These are phyloP conservation scores for Tolypocladium endophyticum DNA, from an alignment of 2,329 filamentous ascomycete genomes.

Conservation along the genomic window DNA sequence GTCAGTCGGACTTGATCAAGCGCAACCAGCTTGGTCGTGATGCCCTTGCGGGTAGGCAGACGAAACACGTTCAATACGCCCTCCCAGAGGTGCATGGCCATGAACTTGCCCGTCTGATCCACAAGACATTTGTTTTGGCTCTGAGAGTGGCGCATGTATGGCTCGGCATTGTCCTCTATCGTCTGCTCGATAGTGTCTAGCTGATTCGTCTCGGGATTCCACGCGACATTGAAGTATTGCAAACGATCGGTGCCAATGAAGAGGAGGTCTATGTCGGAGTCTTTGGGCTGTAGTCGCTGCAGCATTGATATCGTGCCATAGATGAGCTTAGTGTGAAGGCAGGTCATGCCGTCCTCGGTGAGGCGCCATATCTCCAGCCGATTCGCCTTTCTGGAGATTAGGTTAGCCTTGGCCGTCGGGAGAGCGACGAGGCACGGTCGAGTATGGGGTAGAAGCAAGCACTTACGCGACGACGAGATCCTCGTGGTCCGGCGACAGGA, in stretches of 20 bases:
- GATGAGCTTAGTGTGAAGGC: slow-evolving; percentile 59
- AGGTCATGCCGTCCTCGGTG: slow-evolving; percentile 50
- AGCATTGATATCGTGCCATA: slow-evolving; percentile 84
- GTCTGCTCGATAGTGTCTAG: slow-evolving; percentile 41
- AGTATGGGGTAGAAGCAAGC: background rate
- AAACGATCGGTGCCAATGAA: slow-evolving; percentile 87
- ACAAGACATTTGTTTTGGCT: slow-evolving; percentile 75
- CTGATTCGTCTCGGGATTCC: slow-evolving; percentile 51
- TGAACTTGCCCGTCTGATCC: slow-evolving; percentile 61
- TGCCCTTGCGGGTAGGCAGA: slow-evolving; percentile 34
- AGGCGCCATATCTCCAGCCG: slow-evolving; percentile 75
- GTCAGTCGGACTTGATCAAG: slow-evolving; percentile 47
- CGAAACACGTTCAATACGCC: slow-evolving; percentile 46
- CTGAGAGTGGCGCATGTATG: slow-evolving; percentile 63
- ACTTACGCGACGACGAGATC: slow-evolving; percentile 81
- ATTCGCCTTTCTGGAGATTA: slow-evolving; percentile 59
- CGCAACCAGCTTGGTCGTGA: slow-evolving; percentile 31
- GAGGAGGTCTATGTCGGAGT: slow-evolving; percentile 68
- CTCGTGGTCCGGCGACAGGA: slow-evolving; percentile 64
- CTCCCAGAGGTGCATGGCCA: slow-evolving; percentile 51
- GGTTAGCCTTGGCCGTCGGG: background rate
- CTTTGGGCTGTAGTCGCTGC: slow-evolving; percentile 64
- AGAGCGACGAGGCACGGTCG: background rate
- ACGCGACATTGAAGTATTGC: slow-evolving; percentile 82
- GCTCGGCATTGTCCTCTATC: slow-evolving; percentile 44